Percentiles rank a stretch among this genome's conserved stretches.
Evolutionary conservation across 1,284 basidiomycete genomes (phyloP).

Genomic region (Vanrija pseudolonga): DNA sequence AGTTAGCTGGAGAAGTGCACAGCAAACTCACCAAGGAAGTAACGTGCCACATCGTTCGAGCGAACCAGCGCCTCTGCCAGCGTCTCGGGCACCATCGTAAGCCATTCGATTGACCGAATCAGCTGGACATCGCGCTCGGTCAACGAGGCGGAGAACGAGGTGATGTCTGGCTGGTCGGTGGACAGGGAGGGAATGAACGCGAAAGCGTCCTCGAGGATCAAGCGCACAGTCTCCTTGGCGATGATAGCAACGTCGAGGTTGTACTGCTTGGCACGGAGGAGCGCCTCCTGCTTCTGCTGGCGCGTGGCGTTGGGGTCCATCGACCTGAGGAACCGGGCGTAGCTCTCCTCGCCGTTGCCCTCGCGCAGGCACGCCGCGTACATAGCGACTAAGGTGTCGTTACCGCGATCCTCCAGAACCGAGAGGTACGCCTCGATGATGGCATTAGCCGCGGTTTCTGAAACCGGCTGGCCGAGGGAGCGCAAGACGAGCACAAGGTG

Average conservation of each 20-base stretch:
- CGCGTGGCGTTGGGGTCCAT: conserved; percentile 68
- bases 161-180: conserved; percentile 53
- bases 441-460: conserved; percentile 68
- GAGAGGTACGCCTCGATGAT: conserved; percentile 87
- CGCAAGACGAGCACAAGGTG: conserved; percentile 90
- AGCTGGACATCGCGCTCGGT: conserved; percentile 60
- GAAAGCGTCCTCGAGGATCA: conserved; percentile 69
- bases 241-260: conserved; percentile 78
- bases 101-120: conserved; percentile 90
- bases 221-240: conserved; percentile 73
- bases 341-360: conserved; percentile 80
- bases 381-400: conserved; percentile 83
- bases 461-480: conserved; percentile 69
- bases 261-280: conserved; percentile 75
- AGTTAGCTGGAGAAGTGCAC: not conserved
- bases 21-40: conserved; percentile 68
- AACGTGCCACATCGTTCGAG: conserved; percentile 77
- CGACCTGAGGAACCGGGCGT: conserved; percentile 83
- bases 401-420: conserved; percentile 77
- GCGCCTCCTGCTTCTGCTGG: conserved; percentile 65
- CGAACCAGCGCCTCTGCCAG: conserved; percentile 74
- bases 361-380: conserved; percentile 90
- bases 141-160: conserved; percentile 50
- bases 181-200: conserved; percentile 45
- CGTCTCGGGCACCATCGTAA: conserved; percentile 71